Base-by-base conservation (phyloP, 768 basidiomycete genomes). In the Kwoniella sp. region DNA sequence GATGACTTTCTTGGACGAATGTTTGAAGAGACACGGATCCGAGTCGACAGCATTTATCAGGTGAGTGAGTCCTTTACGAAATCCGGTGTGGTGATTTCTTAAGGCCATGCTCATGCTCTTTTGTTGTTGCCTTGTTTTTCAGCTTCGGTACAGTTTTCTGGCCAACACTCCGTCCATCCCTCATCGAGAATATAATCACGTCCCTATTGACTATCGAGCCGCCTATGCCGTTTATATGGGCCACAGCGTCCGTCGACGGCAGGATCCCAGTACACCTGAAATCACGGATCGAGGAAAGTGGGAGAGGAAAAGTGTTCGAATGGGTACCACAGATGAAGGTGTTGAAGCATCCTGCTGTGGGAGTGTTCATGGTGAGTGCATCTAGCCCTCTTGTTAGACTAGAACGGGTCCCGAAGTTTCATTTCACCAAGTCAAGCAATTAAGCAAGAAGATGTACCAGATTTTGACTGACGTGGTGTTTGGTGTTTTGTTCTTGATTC, bases 281-380 rank as follows among this genome's bases (percentile, higher is more conserved):
- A 33, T 46, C 57, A 2, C n/a, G 21, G 47, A 55, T 67, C 7
- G 55, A 63, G 13, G 33, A 29, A 13, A 58, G 55, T 21, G 65
- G 65, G 12, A 40, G 65, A 10, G 65, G 65, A 1, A 26, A 63
- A 27, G 56, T 67, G 24, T 49, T 63, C 1, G 56, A 63, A 22
- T 67, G 65, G 65, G 65, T 55, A 15, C 65, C 65, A 2, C 65
- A 67, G 36, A 49, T 63, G 24, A 46, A 62, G 15, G 57, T 67
- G 21, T 55, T 67, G 9, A 24, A 47, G 9, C 65, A 67, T 50
- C 47, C 54, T 19, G 65, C 65, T 2, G 44, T 55, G 17, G 65
- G 65, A 1, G 51, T 58, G 9, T 64, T 64, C 49, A 24, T 64
- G 22, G 62, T 64, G 46, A 49, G 62, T 51, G 1, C 4, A 5